Evolutionary conservation across 2,329 filamentous ascomycete genomes (phyloP).

Genomic region (Cladosporium sp.): DNA sequence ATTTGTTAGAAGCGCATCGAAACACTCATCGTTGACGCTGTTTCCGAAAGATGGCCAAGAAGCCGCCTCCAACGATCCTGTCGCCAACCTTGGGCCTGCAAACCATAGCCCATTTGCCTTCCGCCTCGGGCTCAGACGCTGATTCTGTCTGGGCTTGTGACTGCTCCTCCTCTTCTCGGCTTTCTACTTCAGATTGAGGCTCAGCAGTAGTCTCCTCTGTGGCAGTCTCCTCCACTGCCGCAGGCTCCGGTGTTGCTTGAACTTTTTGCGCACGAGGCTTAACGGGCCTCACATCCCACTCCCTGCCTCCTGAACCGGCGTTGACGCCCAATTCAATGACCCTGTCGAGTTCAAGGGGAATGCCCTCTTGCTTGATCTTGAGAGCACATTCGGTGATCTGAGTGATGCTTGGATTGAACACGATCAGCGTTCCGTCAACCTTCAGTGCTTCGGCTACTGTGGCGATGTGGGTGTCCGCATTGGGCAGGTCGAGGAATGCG

Average conservation of each 20-base stretch:
- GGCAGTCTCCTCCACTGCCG: too few species aligned
- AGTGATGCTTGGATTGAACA: constrained; percentile 74
- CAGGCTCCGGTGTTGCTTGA: not conserved
- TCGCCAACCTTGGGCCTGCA: constrained; percentile 39
- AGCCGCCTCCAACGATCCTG: constrained; percentile 34
- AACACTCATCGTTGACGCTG: constrained; percentile 1
- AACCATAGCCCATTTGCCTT: constrained; percentile 27
- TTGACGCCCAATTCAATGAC: constrained; percentile 54
- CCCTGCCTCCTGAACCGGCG: constrained; percentile 50
- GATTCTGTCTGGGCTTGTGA: not conserved
- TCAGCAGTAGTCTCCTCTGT: not conserved
- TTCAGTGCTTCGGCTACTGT: constrained; percentile 55
- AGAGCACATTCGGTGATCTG: constrained; percentile 65
- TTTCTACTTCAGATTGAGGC: not conserved
- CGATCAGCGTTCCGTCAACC: constrained; percentile 59
- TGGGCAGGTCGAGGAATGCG: constrained; percentile 69
- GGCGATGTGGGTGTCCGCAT: constrained; percentile 50
- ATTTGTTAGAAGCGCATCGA: too few species aligned
- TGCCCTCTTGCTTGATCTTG: constrained; percentile 46
- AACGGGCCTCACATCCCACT: constrained; percentile 59
- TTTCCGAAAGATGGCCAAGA: constrained; percentile 34
- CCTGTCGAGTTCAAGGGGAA: constrained; percentile 56
- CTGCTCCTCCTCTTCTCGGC: not conserved
- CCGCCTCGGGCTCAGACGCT: not conserved
- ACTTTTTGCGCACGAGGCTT: constrained; percentile 27